Percentiles rank a stretch among this genome's conserved stretches.
Conservation (phyloP, 2,329 filamentous ascomycete species). For the Verticillium isaacii region DNA sequence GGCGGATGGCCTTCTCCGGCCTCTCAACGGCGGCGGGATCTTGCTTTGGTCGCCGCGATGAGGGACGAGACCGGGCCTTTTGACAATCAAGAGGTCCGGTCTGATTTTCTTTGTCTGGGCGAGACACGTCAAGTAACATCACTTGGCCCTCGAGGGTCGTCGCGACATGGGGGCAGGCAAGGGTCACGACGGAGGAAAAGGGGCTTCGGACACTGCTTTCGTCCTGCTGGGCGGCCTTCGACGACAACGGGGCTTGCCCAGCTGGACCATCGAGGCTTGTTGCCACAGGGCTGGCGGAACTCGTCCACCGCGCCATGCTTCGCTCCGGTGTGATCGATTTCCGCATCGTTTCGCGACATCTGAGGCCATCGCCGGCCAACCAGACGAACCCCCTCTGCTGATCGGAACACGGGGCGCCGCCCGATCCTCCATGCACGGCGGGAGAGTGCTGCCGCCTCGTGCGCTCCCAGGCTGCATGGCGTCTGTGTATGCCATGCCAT, state of each 20-base stretch:
- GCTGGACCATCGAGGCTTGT: not conserved
- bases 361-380: not conserved
- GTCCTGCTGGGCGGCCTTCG: not conserved
- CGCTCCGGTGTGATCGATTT: not conserved
- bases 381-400: not conserved
- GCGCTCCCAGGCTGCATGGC: not conserved
- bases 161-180: not conserved
- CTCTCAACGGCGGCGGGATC: not conserved
- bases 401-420: not conserved
- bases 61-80: not conserved
- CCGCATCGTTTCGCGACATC: not conserved
- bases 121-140: not conserved
- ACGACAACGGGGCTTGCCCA: not conserved
- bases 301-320: not conserved
- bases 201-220: not conserved
- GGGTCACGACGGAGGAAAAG: not conserved
- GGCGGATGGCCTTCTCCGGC: not conserved
- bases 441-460: not conserved
- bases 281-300: not conserved
- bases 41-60: not conserved
- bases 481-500: not conserved
- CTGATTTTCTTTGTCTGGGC: not conserved
- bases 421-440: not conserved
- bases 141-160: not conserved
- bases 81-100: not conserved